Evolutionary conservation across 352 stramenopile genomes (phyloP).

Genomic region (Peronospora destructor): DNA sequence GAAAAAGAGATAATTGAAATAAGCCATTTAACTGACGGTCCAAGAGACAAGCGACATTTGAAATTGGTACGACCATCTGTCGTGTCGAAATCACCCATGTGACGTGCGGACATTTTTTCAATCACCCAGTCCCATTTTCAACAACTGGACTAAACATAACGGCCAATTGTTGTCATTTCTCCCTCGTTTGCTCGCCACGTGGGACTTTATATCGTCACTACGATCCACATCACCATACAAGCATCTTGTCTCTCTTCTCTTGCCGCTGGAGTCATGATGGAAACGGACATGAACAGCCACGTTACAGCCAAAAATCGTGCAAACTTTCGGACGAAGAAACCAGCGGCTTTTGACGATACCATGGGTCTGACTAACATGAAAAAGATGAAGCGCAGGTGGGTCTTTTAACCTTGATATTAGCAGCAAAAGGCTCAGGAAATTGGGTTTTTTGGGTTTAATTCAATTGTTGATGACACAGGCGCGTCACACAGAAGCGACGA

Average conservation of each 20-base stretch:
- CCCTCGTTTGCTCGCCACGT: too few species aligned
- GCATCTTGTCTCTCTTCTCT: constrained; percentile 1
- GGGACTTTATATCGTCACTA: too few species aligned
- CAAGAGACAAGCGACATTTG: too few species aligned
- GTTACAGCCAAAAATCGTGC: constrained; percentile 8
- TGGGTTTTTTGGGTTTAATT: constrained; percentile 5
- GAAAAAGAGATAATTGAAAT: too few species aligned
- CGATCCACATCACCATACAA: background rate
- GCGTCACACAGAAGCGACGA: constrained; percentile 47
- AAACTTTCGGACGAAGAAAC: constrained; percentile 24
- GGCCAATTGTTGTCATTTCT: too few species aligned
- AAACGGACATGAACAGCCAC: constrained; percentile 5
- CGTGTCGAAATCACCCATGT: too few species aligned
- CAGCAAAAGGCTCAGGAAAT: background rate
- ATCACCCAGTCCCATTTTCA: too few species aligned
- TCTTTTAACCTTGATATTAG: constrained; percentile 6
- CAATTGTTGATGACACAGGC: constrained; percentile 22
- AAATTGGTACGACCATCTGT: too few species aligned
- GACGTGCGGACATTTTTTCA: too few species aligned
- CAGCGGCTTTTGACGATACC: constrained; percentile 9
- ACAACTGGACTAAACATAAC: too few species aligned
- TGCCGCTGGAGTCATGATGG: constrained; percentile 5
- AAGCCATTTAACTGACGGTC: too few species aligned
- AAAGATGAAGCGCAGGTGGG: constrained; percentile 40
- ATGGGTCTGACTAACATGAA: constrained; percentile 21